Conservation (phyloP, 108 stramenopile species). For the Skeletonema costatum region DNA sequence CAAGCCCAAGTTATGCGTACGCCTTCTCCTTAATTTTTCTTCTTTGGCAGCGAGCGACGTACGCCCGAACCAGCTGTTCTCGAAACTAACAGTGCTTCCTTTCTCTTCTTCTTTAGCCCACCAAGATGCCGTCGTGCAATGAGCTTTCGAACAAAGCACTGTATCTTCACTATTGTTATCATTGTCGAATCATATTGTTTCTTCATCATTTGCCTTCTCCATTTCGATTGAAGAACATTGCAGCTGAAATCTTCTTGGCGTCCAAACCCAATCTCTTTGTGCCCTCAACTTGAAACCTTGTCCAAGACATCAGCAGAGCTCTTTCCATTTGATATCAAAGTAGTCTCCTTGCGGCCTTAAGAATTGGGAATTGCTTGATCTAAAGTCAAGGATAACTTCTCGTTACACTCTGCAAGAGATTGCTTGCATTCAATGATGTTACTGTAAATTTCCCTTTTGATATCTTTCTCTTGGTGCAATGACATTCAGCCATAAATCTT, state of each 20-base stretch:
- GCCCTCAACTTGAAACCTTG: not conserved
- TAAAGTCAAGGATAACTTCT: not conserved
- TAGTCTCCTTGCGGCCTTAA: not conserved
- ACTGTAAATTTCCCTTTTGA: not conserved
- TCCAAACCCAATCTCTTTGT: not conserved
- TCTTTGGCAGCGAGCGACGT: conserved; percentile 1
- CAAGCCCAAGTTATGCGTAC: not conserved
- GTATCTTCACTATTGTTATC: not conserved
- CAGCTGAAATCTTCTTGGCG: not conserved
- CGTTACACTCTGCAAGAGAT: not conserved
- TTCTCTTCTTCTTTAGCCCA: not conserved
- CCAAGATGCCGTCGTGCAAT: not conserved
- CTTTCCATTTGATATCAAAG: not conserved
- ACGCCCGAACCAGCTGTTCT: not conserved
- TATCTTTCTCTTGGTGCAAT: not conserved
- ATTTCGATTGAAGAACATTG: not conserved
- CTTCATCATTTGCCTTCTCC: not conserved
- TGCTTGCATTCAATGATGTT: not conserved
- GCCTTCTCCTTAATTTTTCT: not conserved
- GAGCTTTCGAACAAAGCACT: not conserved
- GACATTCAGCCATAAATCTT: not conserved
- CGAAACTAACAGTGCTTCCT: not conserved
- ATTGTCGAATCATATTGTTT: not conserved
- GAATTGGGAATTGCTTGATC: not conserved
- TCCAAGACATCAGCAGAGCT: not conserved